Conservation (phyloP, 768 basidiomycete genomes). For the Lyophyllum atratum region DNA sequence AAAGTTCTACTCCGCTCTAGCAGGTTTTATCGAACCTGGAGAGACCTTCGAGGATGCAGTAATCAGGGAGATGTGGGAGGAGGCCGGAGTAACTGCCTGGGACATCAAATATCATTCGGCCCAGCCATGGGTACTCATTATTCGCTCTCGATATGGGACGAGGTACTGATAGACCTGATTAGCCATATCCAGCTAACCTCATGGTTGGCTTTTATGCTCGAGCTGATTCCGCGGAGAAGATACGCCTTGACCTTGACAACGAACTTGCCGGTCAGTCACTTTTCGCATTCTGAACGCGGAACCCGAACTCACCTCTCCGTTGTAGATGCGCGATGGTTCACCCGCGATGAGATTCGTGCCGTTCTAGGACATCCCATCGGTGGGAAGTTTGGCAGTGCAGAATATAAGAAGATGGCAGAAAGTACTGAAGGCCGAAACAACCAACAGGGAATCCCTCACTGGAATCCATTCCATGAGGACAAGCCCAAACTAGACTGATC, state of each 20-base stretch:
- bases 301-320: neutral
- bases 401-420: conserved; percentile 52
- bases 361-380: conserved; percentile 62
- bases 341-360: conserved; percentile 65
- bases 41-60: conserved; percentile 96
- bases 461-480: conserved; percentile 17
- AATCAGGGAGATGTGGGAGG: conserved; percentile 91
- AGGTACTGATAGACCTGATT: conserved; percentile 1
- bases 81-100: conserved; percentile 88
- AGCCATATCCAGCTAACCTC: conserved; percentile 90
- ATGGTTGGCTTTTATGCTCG: conserved; percentile 91
- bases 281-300: neutral
- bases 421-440: conserved; percentile 35
- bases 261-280: conserved; percentile 79
- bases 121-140: conserved; percentile 75
- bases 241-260: conserved; percentile 88
- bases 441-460: conserved; percentile 16
- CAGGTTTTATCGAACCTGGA: conserved; percentile 93
- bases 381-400: conserved; percentile 45
- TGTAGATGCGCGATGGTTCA: conserved; percentile 88
- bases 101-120: conserved; percentile 83
- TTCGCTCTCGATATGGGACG: neutral
- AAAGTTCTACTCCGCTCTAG: conserved; percentile 85
- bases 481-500: conserved; percentile 21
- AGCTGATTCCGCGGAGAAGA: conserved; percentile 70